Evolutionary conservation across 768 basidiomycete genomes (phyloP), one percentile per base, ranked within the genome.

Genomic region (Clitopilus passeckerianus): DNA sequence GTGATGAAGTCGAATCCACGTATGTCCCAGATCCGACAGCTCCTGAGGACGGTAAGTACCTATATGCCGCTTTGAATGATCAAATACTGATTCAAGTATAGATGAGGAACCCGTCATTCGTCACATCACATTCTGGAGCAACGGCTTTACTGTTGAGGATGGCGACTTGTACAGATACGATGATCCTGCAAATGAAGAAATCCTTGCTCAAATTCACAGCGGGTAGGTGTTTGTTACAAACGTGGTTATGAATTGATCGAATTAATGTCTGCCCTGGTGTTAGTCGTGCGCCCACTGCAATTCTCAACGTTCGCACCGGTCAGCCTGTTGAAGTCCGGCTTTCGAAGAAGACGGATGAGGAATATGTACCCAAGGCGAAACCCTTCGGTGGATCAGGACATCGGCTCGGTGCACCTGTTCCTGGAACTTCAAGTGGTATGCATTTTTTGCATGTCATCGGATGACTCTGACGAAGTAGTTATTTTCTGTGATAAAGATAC

Each of bases 131-230:
- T 91, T 98, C 74, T 98, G 96, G 96, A 81, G 86, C 41, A 83
- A 98, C 60, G 97, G 97, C 0, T 98, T 97, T 73, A 87, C 87
- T 53, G 83, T 98, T 50, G 92, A 97, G 67, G 92, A 94, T 62
- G 93, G 94, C 5, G 86, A 87, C 30, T 75, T 98, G 57, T 82
- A 91, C 82, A 77, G 81, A 20, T 97, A 97, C 69, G 89, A 91
- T 59, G 86, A 95, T 61, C 91, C 92, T 0, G 77, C 75, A 16
- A 86, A 94, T 63, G 77, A 83, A 43, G 79, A 81, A 57, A 72
- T 93, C 10, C 76, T 98, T 6, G 77, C 78, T 0, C 86, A 91
- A 60, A 90, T 98, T 62, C 86, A 93, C 63, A 72, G 86, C 6
- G 94, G 95, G 89, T 92, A 73, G 34, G 74, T 67, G 53, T 59